These are phyloP conservation scores for Zygnema circumcarinatum DNA, from an alignment of 139 green algal genomes.

Conservation along the genomic window DNA sequence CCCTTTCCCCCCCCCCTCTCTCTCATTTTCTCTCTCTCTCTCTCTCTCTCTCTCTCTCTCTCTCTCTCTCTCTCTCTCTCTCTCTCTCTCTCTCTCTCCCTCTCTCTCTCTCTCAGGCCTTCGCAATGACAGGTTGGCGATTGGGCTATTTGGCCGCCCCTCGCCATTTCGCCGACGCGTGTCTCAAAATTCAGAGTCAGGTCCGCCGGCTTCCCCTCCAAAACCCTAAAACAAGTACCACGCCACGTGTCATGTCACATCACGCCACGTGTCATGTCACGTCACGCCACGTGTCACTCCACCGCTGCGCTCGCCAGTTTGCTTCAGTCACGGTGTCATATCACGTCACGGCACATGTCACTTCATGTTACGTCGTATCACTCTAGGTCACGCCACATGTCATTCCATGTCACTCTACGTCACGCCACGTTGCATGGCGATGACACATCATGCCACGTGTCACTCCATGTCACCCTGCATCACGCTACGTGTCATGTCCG, in stretches of 20 bases:
- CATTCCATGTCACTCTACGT: background rate
- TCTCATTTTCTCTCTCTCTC: background rate
- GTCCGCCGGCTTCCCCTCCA: background rate
- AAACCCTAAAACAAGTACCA: background rate
- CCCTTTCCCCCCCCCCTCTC: background rate
- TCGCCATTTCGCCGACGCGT: slow-evolving; percentile 73
- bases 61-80: background rate
- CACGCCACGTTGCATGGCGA: background rate
- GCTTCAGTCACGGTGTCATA: background rate
- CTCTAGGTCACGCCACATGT: background rate
- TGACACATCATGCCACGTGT: background rate
- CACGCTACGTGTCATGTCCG: background rate
- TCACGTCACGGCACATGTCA: background rate
- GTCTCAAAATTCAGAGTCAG: background rate
- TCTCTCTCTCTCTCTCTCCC: background rate
- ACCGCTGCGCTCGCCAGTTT: background rate
- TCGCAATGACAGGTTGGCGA: slow-evolving; percentile 82
- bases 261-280: background rate
- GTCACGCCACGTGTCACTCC: background rate
- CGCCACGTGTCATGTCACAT: background rate
- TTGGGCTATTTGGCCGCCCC: slow-evolving; percentile 96
- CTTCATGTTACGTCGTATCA: background rate
- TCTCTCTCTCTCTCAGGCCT: too few species aligned
- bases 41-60: background rate
- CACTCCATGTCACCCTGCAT: background rate